Percentiles rank a stretch among this genome's conserved stretches.
These are phyloP conservation scores for Candida caryicola DNA, from an alignment of 805 yeast genomes.

Conservation along the genomic window DNA sequence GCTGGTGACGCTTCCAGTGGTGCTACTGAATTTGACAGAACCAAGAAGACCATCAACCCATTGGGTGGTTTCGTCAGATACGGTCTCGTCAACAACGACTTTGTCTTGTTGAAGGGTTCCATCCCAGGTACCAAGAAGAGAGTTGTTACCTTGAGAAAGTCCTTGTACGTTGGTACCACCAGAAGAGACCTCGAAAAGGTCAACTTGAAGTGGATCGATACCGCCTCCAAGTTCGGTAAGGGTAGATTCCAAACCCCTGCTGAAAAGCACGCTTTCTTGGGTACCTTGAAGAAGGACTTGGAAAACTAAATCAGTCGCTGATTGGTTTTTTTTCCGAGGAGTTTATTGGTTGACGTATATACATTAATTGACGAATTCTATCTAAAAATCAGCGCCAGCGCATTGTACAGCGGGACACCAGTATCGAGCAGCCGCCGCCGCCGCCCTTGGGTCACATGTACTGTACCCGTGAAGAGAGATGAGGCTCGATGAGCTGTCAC, in stretches of 20 bases:
- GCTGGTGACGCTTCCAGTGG: slow-evolving; percentile 93
- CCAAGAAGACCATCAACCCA: slow-evolving; percentile 99
- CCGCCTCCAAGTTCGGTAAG: slow-evolving; percentile 99
- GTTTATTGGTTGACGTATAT: slow-evolving; percentile 1
- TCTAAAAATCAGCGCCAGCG: neutral
- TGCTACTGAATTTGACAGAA: slow-evolving; percentile 98
- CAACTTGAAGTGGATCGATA: slow-evolving; percentile 98
- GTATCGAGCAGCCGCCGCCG: too few species aligned
- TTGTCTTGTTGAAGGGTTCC: slow-evolving; percentile 96
- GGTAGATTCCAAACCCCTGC: slow-evolving; percentile 99
- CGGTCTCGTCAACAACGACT: slow-evolving; percentile 98
- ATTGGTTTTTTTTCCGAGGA: neutral
- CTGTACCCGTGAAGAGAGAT: too few species aligned
- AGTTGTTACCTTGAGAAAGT: slow-evolving; percentile 97
- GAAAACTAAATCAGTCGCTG: slow-evolving; percentile 32
- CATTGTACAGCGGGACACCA: too few species aligned
- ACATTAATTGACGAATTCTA: slow-evolving; percentile 3
- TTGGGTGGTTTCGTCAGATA: slow-evolving; percentile 99
- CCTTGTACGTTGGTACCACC: slow-evolving; percentile 94
- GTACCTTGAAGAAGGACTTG: slow-evolving; percentile 98
- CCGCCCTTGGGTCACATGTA: too few species aligned
- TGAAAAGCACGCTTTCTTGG: slow-evolving; percentile 99
- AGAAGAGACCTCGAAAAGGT: slow-evolving; percentile 97
- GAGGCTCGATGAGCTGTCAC: too few species aligned
- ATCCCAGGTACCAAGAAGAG: slow-evolving; percentile 99